phyloP scores from a whole-genome alignment of 2,329 filamentous ascomycete genomes.

The Stagonosporopsis chrysanthemi region DNA sequence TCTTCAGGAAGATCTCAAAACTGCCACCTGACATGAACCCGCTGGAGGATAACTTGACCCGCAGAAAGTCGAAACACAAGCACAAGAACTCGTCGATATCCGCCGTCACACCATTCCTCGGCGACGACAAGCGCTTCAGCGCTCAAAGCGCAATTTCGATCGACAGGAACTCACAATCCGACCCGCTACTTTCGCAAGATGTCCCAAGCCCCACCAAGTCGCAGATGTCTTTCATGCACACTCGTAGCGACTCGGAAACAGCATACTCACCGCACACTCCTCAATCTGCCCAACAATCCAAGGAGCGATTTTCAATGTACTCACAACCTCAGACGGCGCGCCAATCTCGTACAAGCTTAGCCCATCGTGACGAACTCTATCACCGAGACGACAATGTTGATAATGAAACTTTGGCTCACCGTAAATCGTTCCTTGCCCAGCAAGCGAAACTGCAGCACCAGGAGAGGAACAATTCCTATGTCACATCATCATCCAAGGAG shows the following conservation, averaged over 20 bases:
- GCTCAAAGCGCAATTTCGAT: constrained; percentile 52
- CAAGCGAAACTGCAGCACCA: constrained; percentile 45
- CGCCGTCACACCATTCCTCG: constrained; percentile 51
- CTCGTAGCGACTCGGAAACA: constrained; percentile 69
- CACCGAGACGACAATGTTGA: constrained; percentile 36
- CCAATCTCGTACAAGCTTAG: constrained; percentile 49
- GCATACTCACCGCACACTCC: constrained; percentile 61
- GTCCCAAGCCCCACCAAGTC: constrained; percentile 45
- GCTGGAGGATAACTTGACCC: constrained; percentile 83
- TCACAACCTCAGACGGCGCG: constrained; percentile 45
- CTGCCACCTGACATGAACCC: constrained; percentile 97
- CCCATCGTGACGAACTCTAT: constrained; percentile 42
- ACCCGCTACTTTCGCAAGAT: constrained; percentile 39
- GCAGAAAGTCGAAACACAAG: constrained; percentile 72
- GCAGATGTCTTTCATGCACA: constrained; percentile 81
- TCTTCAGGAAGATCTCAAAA: constrained; percentile 81
- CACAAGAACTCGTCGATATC: constrained; percentile 69
- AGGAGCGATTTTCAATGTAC: constrained; percentile 56
- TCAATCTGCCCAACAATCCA: constrained; percentile 62
- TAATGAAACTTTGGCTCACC: constrained; percentile 42
- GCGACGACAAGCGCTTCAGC: constrained; percentile 70
- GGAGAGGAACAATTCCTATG: constrained; percentile 37
- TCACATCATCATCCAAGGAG: constrained; percentile 40
- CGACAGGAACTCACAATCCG: constrained; percentile 43
- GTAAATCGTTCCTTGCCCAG: constrained; percentile 44